Evolutionary conservation across 1,284 basidiomycete genomes (phyloP).

Genomic region (Boletus semigastroideus): DNA sequence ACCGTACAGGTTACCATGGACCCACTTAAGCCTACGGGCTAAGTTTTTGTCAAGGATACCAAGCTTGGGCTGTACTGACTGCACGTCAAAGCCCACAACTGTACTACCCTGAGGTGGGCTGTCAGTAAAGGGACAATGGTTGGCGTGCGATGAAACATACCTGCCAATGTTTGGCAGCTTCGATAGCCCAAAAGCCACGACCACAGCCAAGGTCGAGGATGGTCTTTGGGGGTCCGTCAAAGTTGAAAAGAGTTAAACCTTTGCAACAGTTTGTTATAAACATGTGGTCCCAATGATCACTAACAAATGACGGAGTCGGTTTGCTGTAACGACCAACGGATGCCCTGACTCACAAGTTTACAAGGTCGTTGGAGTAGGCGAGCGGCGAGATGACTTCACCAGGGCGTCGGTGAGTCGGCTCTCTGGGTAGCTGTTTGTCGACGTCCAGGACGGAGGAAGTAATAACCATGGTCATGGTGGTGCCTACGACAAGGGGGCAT

Average conservation of each 20-base stretch:
- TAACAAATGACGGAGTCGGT: constrained; percentile 25
- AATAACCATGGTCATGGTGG: constrained; percentile 30
- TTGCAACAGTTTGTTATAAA: constrained; percentile 51
- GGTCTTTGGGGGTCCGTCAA: constrained; percentile 47
- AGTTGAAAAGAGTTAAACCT: constrained; percentile 53
- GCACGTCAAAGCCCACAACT: constrained; percentile 61
- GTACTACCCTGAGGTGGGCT: constrained; percentile 44
- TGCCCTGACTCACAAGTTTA: constrained; percentile 49
- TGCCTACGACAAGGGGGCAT: constrained; percentile 22
- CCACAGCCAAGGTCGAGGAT: constrained; percentile 81
- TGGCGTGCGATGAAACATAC: constrained; percentile 38
- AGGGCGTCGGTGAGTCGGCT: constrained; percentile 42
- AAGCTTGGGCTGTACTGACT: constrained; percentile 56
- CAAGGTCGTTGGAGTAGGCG: constrained; percentile 45
- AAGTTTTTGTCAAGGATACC: constrained; percentile 38
- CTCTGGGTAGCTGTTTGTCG: constrained; percentile 43
- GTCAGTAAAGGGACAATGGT: constrained; percentile 6
- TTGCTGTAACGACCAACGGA: not conserved
- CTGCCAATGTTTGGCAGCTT: constrained; percentile 63
- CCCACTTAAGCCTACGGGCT: constrained; percentile 57
- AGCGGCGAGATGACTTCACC: constrained; percentile 57
- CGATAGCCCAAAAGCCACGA: constrained; percentile 71
- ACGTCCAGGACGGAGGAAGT: constrained; percentile 44
- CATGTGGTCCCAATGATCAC: constrained; percentile 69
- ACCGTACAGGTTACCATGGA: constrained; percentile 63